Conservation (phyloP, 2,329 filamentous ascomycete genomes). For the Ascochyta clinopodiicola region DNA sequence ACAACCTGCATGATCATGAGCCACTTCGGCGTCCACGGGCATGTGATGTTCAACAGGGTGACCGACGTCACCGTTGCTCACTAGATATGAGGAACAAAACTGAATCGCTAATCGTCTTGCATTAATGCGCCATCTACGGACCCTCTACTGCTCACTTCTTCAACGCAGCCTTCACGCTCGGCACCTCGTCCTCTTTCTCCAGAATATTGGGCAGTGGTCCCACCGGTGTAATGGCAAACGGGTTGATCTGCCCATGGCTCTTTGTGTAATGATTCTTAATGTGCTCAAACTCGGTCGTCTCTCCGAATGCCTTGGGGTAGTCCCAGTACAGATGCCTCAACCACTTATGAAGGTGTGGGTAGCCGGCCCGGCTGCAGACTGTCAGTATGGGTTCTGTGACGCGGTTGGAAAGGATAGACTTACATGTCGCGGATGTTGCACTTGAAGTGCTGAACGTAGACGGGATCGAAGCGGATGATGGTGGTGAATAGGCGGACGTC, state of each 20-base stretch:
- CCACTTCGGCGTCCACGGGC: too few relatives aligned
- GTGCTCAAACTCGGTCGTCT: constrained; percentile 91
- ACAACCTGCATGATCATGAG: too few relatives aligned
- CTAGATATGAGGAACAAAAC: too few relatives aligned
- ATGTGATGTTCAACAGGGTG: too few relatives aligned
- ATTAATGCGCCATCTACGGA: too few relatives aligned
- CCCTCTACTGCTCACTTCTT: not conserved
- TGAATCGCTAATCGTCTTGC: too few relatives aligned
- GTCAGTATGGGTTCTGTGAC: not conserved
- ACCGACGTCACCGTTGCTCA: too few relatives aligned
- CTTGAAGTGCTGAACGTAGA: constrained; percentile 68
- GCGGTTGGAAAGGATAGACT: not conserved
- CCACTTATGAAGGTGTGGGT: constrained; percentile 82
- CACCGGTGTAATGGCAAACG: constrained; percentile 76
- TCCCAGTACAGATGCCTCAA: constrained; percentile 76
- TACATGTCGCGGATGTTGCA: constrained; percentile 83
- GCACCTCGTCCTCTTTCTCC: constrained; percentile 77
- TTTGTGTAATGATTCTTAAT: constrained; percentile 84
- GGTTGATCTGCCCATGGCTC: constrained; percentile 71
- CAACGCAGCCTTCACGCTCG: constrained; percentile 55
- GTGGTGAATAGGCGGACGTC: constrained; percentile 63
- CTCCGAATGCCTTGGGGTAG: constrained; percentile 75
- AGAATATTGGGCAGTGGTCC: constrained; percentile 86
- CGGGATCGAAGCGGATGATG: constrained; percentile 66
- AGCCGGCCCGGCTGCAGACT: constrained; percentile 66